phyloP scores from a whole-genome alignment of 257 asterid genomes.

The Henckelia pumila region DNA sequence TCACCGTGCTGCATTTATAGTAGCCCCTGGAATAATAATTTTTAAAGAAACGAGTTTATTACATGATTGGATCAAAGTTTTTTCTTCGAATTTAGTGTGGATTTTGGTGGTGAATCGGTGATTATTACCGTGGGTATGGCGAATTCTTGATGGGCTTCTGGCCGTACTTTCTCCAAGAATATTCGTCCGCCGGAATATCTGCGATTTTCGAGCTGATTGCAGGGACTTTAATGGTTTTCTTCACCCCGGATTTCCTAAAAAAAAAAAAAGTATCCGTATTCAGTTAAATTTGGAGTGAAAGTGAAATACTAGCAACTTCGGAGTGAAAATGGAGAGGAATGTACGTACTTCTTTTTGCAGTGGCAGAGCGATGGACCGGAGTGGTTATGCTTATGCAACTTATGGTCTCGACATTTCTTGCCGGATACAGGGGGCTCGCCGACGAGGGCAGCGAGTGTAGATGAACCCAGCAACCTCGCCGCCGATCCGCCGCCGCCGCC shows the following conservation, averaged over 20 bases:
- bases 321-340: not conserved
- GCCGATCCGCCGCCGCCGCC: constrained; percentile 37
- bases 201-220: constrained; percentile 66
- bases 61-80: not conserved
- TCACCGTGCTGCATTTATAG: constrained; percentile 66
- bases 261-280: too few relatives aligned
- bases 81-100: not conserved
- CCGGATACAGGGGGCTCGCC: constrained; percentile 56
- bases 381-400: constrained; percentile 26
- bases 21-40: constrained; percentile 53
- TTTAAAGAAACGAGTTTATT: not conserved
- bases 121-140: constrained; percentile 68
- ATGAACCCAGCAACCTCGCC: constrained; percentile 28
- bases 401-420: constrained; percentile 68
- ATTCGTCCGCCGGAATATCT: constrained; percentile 68
- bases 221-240: constrained; percentile 53
- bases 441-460: constrained; percentile 33
- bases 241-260: constrained; percentile 56
- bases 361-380: constrained; percentile 55
- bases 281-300: not conserved
- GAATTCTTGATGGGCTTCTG: constrained; percentile 87
- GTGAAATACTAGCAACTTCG: not conserved
- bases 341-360: constrained; percentile 77
- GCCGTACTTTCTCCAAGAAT: constrained; percentile 82
- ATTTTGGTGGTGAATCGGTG: constrained; percentile 25